phyloP scores from a whole-genome alignment of 2,329 filamentous ascomycete genomes.

The Aurifilum marmelostoma region DNA sequence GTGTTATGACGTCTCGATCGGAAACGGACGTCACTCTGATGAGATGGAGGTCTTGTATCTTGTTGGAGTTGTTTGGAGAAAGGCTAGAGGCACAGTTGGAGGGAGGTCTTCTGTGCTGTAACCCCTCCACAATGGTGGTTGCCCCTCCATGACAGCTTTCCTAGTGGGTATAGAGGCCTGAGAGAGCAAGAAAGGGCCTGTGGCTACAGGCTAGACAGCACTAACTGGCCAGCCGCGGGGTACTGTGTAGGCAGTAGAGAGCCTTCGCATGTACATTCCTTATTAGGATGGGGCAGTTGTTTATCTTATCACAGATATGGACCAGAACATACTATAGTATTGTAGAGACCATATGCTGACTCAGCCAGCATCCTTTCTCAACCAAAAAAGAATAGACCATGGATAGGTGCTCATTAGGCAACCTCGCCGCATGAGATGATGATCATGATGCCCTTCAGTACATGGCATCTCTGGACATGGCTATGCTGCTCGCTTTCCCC shows the following conservation, averaged over 20 bases:
- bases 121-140: background rate
- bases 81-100: no score
- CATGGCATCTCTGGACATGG: background rate
- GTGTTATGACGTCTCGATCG: background rate
- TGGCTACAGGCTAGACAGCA: background rate
- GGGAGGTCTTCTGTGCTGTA: background rate
- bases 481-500: background rate
- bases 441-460: no score
- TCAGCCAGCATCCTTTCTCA: background rate
- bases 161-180: background rate
- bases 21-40: background rate
- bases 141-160: background rate
- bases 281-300: background rate
- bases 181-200: background rate
- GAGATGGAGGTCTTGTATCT: background rate
- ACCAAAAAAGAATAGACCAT: background rate
- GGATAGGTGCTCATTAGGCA: no score
- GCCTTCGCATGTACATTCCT: background rate
- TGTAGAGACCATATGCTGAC: background rate
- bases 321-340: no score
- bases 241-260: no score
- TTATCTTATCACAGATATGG: background rate
- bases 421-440: no score
- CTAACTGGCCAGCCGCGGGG: no score
- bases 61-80: background rate